Evolutionary conservation across 495 filamentous ascomycete species (phyloP).

Genomic region (Aspergillus campestris): DNA sequence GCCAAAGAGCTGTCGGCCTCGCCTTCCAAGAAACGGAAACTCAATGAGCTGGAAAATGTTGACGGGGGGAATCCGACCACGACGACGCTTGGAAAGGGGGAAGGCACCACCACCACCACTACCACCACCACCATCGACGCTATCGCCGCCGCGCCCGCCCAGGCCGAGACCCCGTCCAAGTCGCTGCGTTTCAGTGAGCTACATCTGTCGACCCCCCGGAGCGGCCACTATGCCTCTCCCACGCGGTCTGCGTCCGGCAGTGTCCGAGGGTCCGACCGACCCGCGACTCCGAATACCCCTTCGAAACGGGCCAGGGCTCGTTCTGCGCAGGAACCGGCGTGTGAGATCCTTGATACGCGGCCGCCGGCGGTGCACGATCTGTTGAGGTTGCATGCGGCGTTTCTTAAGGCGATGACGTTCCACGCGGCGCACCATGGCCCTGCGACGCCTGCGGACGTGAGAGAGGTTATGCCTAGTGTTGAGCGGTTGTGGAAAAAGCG

Average conservation of each 20-base stretch:
- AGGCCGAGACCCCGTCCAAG: constrained; percentile 32
- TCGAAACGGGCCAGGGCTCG: constrained; percentile 17
- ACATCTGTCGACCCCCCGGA: constrained; percentile 30
- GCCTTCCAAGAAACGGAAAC: constrained; percentile 41
- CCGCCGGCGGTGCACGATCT: constrained; percentile 28
- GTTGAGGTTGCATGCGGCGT: constrained; percentile 28
- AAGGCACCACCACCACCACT: neutral
- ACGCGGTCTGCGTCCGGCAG: constrained; percentile 16
- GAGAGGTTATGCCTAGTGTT: constrained; percentile 32
- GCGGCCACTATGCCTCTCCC: constrained; percentile 27
- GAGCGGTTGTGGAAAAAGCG: constrained; percentile 41
- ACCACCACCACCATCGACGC: neutral
- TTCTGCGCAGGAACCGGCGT: neutral
- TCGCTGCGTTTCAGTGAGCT: constrained; percentile 32
- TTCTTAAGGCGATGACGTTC: constrained; percentile 32
- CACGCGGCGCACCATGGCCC: constrained; percentile 35
- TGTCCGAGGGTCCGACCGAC: constrained; percentile 11
- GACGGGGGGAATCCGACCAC: constrained; percentile 7
- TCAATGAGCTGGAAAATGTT: constrained; percentile 35
- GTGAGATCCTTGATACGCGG: constrained; percentile 11
- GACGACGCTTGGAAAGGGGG: neutral
- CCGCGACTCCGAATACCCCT: constrained; percentile 18
- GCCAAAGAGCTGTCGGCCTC: constrained; percentile 19
- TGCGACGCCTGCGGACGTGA: constrained; percentile 28
- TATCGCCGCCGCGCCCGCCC: neutral